These are phyloP conservation scores for Gigaspora rosea DNA, from an alignment of 192 early-diverging fungal genomes.

Conservation along the genomic window DNA sequence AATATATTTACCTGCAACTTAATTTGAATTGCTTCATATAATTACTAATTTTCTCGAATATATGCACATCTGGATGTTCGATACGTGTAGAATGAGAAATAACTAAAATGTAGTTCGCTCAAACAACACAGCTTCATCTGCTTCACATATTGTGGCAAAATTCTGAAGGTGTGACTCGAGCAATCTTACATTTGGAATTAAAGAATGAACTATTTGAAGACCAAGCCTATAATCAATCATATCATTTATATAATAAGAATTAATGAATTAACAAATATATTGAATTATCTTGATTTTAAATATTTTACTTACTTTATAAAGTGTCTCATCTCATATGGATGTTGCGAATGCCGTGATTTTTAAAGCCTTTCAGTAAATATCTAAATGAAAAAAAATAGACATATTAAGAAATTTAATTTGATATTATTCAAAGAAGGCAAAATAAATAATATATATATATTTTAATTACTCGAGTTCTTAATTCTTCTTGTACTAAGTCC, in stretches of 20 bases:
- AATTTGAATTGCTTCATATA: slow-evolving; percentile 94
- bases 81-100: slow-evolving; percentile 76
- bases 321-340: slow-evolving; percentile 90
- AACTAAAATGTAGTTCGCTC: slow-evolving; percentile 96
- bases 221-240: slow-evolving; percentile 71
- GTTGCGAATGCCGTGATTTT: slow-evolving; percentile 73
- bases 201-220: slow-evolving; percentile 92
- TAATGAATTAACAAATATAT: neutral
- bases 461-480: slow-evolving; percentile 58
- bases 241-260: neutral
- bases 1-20: slow-evolving; percentile 66
- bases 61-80: slow-evolving; percentile 67
- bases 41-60: slow-evolving; percentile 89
- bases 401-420: neutral
- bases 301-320: slow-evolving; percentile 67
- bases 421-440: slow-evolving; percentile 3
- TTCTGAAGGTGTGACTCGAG: slow-evolving; percentile 78
- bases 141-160: slow-evolving; percentile 86
- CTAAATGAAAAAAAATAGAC: slow-evolving; percentile 41
- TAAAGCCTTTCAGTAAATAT: slow-evolving; percentile 66
- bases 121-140: slow-evolving; percentile 93
- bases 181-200: slow-evolving; percentile 89
- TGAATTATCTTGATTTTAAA: neutral
- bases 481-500: slow-evolving; percentile 84
- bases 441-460: neutral